These are phyloP conservation scores for Fusarium sp. DNA, from an alignment of 2,329 filamentous ascomycete species.

Conservation along the genomic window DNA sequence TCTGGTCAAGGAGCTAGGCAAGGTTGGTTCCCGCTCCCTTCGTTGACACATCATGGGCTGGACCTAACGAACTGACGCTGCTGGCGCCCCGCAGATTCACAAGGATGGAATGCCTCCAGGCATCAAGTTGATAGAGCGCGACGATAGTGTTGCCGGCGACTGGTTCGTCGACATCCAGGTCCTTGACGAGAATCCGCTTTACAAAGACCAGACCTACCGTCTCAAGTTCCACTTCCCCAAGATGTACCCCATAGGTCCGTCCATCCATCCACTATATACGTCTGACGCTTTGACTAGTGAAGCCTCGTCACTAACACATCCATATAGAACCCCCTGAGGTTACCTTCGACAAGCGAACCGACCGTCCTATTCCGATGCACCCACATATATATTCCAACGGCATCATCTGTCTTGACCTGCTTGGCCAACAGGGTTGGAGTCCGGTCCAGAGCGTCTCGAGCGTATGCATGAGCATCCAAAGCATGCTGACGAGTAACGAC, in stretches of 20 bases:
- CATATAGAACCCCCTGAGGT: constrained; percentile 91
- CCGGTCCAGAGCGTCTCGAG: constrained; percentile 98
- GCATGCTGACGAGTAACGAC: constrained; percentile 96
- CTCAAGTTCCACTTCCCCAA: constrained; percentile 89
- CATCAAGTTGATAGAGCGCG: constrained; percentile 84
- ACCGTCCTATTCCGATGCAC: constrained; percentile 87
- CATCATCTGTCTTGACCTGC: constrained; percentile 96
- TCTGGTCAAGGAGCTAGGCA: constrained; percentile 71
- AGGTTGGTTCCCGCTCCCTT: constrained; percentile 58
- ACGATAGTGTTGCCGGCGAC: constrained; percentile 80
- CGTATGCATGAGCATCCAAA: constrained; percentile 96
- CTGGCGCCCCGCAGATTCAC: constrained; percentile 62
- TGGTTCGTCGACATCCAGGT: constrained; percentile 96
- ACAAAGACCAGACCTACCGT: constrained; percentile 83
- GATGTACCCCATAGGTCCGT: constrained; percentile 89
- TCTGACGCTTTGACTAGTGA: not conserved
- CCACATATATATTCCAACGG: constrained; percentile 99
- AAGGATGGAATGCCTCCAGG: constrained; percentile 72
- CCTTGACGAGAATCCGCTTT: constrained; percentile 91
- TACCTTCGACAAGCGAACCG: constrained; percentile 79
- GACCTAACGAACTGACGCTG: constrained; percentile 38
- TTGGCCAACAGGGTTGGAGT: constrained; percentile 91
- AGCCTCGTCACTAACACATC: constrained; percentile 20
- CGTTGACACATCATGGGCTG: constrained; percentile 1
- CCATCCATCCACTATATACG: not conserved